A percentile compares a stretch with the other conserved stretches of the same genome.
phyloP scores from a whole-genome alignment of 164 flowering plant genomes.

The Vitis riparia region DNA sequence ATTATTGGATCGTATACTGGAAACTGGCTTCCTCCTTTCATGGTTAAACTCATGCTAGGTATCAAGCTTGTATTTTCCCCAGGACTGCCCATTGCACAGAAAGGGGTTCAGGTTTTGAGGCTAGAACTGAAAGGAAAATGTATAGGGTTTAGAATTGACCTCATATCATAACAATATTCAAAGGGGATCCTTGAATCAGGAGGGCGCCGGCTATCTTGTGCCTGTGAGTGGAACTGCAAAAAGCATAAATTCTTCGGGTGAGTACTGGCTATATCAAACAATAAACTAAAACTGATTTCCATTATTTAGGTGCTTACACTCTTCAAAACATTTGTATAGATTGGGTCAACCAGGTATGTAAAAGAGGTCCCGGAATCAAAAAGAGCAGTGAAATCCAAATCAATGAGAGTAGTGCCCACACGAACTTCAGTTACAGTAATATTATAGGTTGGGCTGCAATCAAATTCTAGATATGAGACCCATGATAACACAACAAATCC shows the following conservation, averaged over 20 bases:
- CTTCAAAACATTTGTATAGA: conserved; percentile 41
- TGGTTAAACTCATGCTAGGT: conserved; percentile 51
- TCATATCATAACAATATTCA: conserved; percentile 67
- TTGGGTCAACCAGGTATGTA: conserved; percentile 56
- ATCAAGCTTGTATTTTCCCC: conserved; percentile 48
- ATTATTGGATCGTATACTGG: conserved; percentile 51
- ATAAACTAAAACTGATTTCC: not conserved
- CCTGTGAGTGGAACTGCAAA: conserved; percentile 59
- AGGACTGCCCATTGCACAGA: conserved; percentile 33
- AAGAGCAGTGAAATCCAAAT: conserved; percentile 48
- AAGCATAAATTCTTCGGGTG: not conserved
- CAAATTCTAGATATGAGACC: conserved; percentile 5
- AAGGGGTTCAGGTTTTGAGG: not conserved
- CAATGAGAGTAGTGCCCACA: conserved; percentile 45
- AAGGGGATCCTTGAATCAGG: conserved; percentile 61
- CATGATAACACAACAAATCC: not conserved
- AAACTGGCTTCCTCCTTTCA: conserved; percentile 54
- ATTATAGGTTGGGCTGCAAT: conserved; percentile 60
- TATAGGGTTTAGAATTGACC: conserved; percentile 26
- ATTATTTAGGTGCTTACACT: conserved; percentile 40
- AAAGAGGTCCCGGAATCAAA: conserved; percentile 77
- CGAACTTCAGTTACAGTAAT: conserved; percentile 45
- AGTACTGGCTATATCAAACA: not conserved
- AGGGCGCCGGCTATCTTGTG: conserved; percentile 37
- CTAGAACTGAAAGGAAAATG: conserved; percentile 5